Evolutionary conservation across 306 rosid species (phyloP), one percentile per base, ranked within the genome.

Genomic region (Acacia acuminata): DNA sequence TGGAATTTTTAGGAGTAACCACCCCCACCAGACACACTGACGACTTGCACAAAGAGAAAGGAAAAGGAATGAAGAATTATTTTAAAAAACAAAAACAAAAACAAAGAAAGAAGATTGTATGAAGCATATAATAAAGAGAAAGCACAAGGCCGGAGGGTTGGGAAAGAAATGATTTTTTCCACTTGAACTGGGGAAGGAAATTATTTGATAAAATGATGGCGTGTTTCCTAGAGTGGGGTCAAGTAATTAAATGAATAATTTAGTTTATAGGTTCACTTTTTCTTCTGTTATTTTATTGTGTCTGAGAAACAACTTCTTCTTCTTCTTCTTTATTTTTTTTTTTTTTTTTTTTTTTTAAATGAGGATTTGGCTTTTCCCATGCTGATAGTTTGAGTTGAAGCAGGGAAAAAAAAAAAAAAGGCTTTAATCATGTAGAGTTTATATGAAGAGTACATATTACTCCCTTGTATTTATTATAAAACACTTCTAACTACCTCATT

Each of bases 151-250:
- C 8, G 42, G 42, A 38, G 8, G 42, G 70, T 43, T 24, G 77
- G 34, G 44, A 17, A 75, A 66, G 71, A 66, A 60, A 51, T 56
- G 16, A 25, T 0, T 36, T 38, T 42, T 43, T n/a, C 11, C 6
- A 4, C 51, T 69, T 17, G 73, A 40, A n/a, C 73, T 14, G 78
- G 51, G 30, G 75, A 66, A n/a, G 14, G 53, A 36, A 53, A 71
- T 27, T 71, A 79, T 71, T 63, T 44, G 34, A 70, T 74, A 69
- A 70, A 83, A 38, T 63, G 48, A 83, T 75, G 76, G 42, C 71
- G 71, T 82, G 79, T 64, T 38, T 67, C 77, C 75, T 25, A 11
- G 42, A 20, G 82, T 82, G 82, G 84, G 82, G 84, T 82, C 79
- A 82, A 64, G 68, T 71, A n/a, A n/a, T 82, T 71, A 63, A 74